Evolutionary conservation across 192 early-diverging fungal genomes (phyloP), one percentile per base, ranked within the genome.

Genomic region (Rhizoclosmatium globosum): DNA sequence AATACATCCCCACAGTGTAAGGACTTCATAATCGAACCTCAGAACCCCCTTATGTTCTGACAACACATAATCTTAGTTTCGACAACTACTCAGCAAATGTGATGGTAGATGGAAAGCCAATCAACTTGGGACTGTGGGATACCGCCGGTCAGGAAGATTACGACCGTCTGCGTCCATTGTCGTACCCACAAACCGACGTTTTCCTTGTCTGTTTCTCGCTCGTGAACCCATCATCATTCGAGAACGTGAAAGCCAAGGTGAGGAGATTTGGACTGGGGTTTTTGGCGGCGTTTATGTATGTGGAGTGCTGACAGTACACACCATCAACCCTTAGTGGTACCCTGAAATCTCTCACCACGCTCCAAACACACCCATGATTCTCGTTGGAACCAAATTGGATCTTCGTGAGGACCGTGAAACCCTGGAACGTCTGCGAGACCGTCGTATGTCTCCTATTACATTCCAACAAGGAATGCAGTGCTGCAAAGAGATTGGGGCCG

Each of bases 1-100:
- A 99, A 89, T 99, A 99, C 82, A 98, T 99, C 82, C 97, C 97
- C 65, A 99, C 97, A 69, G 97, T 99, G 95, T 98, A 95, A 89
- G 92, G 84, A 31, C 46, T 38, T 39, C 21, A 15, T 19, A 70
- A 17, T 41, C 72, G 42, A 3, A 45, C 7, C n/a, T 72, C 38
- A 57, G 9, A 74, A 74, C 48, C 43, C 58, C 17, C n/a, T 58
- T 9, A 60, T 72, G 21, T 15, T 11, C 31, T 38, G 19, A 65
- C 15, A n/a, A 64, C 21, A 47, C 61, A 64, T 31, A 67, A 68
- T 38, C 59, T 48, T 82, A 94, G 93, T 39, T 98, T 99, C 82
- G 97, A 99, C 87, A 99, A 99, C 88, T 99, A 99, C 87, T 97
- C 95, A 23, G 97, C 96, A 61, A 98, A 97, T 84, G 95, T 99